Evolutionary conservation across 2,329 filamentous ascomycete genomes (phyloP).

Genomic region (Fusarium sp.): DNA sequence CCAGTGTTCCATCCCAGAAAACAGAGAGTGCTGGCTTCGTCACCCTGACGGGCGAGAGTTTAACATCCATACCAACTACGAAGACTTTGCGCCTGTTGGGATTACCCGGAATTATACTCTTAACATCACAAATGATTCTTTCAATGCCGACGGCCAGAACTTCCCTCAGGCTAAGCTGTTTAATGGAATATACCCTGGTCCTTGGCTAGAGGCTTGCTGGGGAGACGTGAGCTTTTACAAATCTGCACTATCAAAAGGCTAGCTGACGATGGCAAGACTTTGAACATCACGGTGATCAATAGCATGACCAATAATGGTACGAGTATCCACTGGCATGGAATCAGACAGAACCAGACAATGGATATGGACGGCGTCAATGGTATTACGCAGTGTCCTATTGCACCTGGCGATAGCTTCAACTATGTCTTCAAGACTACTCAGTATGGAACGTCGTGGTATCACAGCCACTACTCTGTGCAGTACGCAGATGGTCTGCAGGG

Average conservation of each 20-base stretch:
- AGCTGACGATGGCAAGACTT: conserved; percentile 12
- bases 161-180: conserved; percentile 40
- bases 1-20: conserved; percentile 43
- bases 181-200: not conserved
- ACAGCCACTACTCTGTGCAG: conserved; percentile 43
- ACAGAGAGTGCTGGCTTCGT: conserved; percentile 49
- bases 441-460: conserved; percentile 46
- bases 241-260: rapidly evolving
- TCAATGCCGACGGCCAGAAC: conserved; percentile 44
- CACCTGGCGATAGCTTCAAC: conserved; percentile 32
- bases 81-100: conserved; percentile 37
- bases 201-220: not conserved
- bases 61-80: conserved; percentile 49
- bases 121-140: conserved; percentile 30
- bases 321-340: conserved; percentile 45
- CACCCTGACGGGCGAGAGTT: conserved; percentile 40
- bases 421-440: conserved; percentile 39
- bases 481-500: conserved; percentile 44
- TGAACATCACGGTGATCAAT: conserved; percentile 30
- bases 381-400: conserved; percentile 42
- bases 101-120: conserved; percentile 43
- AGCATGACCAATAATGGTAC: conserved; percentile 33
- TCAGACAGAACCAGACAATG: conserved; percentile 38
- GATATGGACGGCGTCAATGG: conserved; percentile 46
- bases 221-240: conserved; percentile 6